Conservation (phyloP, 805 yeast species). For the Henningerozyma blattae region DNA sequence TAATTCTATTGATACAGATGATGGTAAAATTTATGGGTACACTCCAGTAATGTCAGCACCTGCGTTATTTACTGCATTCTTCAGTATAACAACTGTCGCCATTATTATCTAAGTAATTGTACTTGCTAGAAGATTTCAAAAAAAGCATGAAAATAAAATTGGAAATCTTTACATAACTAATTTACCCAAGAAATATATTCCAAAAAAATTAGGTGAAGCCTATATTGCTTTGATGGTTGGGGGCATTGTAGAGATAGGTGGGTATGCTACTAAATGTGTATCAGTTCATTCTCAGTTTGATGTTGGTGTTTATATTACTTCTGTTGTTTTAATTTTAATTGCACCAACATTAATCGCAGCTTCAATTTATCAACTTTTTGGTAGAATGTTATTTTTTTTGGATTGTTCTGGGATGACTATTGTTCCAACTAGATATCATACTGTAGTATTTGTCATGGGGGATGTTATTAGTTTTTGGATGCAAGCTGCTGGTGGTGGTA, state of each 20-base stretch:
- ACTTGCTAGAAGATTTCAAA: background rate
- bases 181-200: background rate
- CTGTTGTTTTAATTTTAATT: conserved; percentile 17
- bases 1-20: too few relatives aligned
- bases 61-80: background rate
- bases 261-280: conserved; percentile 16
- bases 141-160: background rate
- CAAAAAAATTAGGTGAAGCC: conserved; percentile 4
- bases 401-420: conserved; percentile 11
- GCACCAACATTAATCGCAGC: conserved; percentile 26
- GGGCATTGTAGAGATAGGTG: conserved; percentile 14
- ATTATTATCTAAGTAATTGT: background rate
- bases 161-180: background rate
- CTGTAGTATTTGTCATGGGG: conserved; percentile 22
- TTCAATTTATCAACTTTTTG: conserved; percentile 24
- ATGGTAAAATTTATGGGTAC: too few relatives aligned
- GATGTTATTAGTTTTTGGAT: conserved; percentile 21
- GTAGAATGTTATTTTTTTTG: conserved; percentile 12
- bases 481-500: conserved; percentile 26
- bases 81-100: background rate
- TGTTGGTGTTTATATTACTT: conserved; percentile 14
- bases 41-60: background rate
- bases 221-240: conserved; percentile 19
- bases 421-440: conserved; percentile 14
- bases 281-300: conserved; percentile 6